Base-by-base conservation (phyloP, 768 basidiomycete genomes). In the Hortiboletus flavorubellus region DNA sequence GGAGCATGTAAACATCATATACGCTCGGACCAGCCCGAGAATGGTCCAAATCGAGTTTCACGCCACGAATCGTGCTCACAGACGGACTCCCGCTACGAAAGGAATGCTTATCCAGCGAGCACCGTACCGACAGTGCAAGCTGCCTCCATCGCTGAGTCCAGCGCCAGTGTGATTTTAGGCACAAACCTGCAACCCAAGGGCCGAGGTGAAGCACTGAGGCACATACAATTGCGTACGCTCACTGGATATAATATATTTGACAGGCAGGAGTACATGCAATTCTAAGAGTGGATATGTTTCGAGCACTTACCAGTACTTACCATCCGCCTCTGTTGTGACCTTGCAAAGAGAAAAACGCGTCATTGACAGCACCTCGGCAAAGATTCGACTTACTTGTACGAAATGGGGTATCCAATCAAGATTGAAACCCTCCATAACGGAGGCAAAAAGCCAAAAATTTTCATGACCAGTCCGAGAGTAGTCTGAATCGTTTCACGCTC, bases 401-500 rank as follows among this genome's bases (percentile, higher is more conserved):
- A 30, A 23, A 18, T 6, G 2, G n/a, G 12, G 12, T 10, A 3
- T 15, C 7, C 15, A 31, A 23, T 4, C 14, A 21, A 42, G 11
- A 4, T 8, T 9, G 18, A 50, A 29, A 15, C 5, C 45, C 53
- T 50, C 63, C 56, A 31, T 56, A 14, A 66, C 51, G 56, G 53
- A 60, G 39, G 26, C 6, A 6, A 39, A 40, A 39, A n/a, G 8
- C n/a, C 37, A n/a, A 47, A 61, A 47, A 61, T 59, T 39, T 58
- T 12, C 2, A 48, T 23, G 56, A 64, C 67, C 67, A 68, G 65
- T 15, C 57, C 62, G 23, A 68, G 64, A 69, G 48, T 59, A 69
- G 65, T 71, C 68, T 69, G 68, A 69, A 68, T 68, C 65, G 68
- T 69, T 69, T 49, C 65, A 60, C 69, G 29, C 57, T 23, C 53